Evolutionary conservation across 1,139 yeast genomes (phyloP).

Genomic region (Candida glucosophila): DNA sequence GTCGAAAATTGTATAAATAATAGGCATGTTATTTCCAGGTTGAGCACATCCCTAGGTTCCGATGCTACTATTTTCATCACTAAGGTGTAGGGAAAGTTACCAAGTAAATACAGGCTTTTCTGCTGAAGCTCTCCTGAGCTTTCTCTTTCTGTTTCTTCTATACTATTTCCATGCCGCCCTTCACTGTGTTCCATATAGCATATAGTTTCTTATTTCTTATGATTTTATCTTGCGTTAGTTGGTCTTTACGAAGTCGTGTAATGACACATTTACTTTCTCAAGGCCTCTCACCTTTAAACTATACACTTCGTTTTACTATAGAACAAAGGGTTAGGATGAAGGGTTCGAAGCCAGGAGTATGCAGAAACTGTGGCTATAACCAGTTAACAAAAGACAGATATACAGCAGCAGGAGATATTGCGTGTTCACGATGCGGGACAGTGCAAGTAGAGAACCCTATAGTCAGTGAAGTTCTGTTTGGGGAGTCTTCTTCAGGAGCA

Average conservation of each 20-base stretch:
- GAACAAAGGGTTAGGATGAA: no score
- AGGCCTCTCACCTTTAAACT: no score
- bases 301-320: no score
- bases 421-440: constrained; percentile 76
- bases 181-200: no score
- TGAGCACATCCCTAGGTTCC: constrained; percentile 56
- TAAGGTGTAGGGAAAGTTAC: constrained; percentile 14
- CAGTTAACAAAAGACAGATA: constrained; percentile 22
- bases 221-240: no score
- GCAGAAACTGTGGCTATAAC: constrained; percentile 26
- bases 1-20: constrained; percentile 45
- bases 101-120: no score
- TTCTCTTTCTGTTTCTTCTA: no score
- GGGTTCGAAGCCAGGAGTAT: constrained; percentile 11
- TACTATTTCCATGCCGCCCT: no score
- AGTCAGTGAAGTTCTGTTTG: constrained; percentile 91
- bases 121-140: no score
- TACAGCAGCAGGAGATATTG: constrained; percentile 66
- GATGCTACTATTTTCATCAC: constrained; percentile 37
- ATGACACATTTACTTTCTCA: no score
- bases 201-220: no score
- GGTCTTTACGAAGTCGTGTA: no score
- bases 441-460: constrained; percentile 90
- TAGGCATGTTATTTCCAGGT: constrained; percentile 51
- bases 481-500: constrained; percentile 87